Conservation (phyloP, 441 rosid species). For the Gossypium laxum region DNA sequence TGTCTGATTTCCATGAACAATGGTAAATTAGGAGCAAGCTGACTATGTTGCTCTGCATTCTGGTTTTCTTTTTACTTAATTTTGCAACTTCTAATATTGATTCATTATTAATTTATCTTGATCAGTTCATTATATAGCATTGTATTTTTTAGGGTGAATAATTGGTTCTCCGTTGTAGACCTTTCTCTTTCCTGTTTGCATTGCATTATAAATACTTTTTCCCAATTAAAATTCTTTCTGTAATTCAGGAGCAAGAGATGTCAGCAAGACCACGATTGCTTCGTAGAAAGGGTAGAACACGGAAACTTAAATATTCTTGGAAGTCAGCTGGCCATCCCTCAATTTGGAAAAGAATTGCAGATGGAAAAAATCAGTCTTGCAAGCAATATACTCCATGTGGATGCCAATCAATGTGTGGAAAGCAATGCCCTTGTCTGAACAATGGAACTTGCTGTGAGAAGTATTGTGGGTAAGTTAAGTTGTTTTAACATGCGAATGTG, state of each 20-base stretch:
- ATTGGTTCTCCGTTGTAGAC: conserved; percentile 7
- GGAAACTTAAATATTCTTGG: conserved; percentile 74
- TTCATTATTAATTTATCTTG: not conserved
- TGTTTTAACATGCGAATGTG: conserved; percentile 10
- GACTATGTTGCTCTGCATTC: not conserved
- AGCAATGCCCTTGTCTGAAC: conserved; percentile 58
- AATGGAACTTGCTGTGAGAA: conserved; percentile 82
- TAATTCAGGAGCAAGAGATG: conserved; percentile 50
- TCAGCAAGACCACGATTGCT: conserved; percentile 40
- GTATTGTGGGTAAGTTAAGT: conserved; percentile 76
- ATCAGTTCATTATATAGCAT: not conserved
- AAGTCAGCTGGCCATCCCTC: conserved; percentile 70
- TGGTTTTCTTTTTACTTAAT: conserved; percentile 13
- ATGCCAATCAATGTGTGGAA: conserved; percentile 71
- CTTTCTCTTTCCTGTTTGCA: not conserved
- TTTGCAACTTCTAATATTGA: not conserved
- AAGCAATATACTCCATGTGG: conserved; percentile 83
- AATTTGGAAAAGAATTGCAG: conserved; percentile 54
- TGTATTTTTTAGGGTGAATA: not conserved
- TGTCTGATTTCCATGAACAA: not conserved
- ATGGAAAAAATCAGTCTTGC: conserved; percentile 45
- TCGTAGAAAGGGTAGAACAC: conserved; percentile 56
- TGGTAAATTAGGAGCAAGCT: not conserved
- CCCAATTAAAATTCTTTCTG: conserved; percentile 4
- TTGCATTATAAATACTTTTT: not conserved